A percentile compares a stretch with the other conserved stretches of the same genome.
phyloP scores from a whole-genome alignment of 2,329 filamentous ascomycete species.

The Akanthomyces uredinophilus region DNA sequence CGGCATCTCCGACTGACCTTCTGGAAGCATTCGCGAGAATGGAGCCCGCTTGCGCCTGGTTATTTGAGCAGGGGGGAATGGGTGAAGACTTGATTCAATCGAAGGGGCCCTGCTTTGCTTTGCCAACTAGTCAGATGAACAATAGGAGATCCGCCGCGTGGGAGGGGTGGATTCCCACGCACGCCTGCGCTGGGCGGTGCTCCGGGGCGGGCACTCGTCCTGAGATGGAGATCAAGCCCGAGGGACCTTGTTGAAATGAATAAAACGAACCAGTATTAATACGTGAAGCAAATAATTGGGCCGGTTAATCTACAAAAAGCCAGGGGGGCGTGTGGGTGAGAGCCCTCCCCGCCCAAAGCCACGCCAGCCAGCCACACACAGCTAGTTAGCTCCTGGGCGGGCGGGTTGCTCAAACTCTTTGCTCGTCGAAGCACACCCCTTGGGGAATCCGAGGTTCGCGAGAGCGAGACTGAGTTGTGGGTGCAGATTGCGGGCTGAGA shows the following conservation, averaged over 20 bases:
- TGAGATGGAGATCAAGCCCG: constrained; percentile 10
- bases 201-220: background rate
- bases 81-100: background rate
- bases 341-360: background rate
- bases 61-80: background rate
- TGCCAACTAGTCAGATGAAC: constrained; percentile 2
- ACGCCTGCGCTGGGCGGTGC: background rate
- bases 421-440: background rate
- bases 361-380: constrained; percentile 9
- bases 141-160: background rate
- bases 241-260: background rate
- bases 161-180: background rate
- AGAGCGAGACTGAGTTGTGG: background rate
- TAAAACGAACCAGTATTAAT: background rate
- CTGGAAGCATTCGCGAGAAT: constrained; percentile 1
- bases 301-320: background rate
- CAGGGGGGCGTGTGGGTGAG: background rate
- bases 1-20: constrained; percentile 7
- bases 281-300: constrained; percentile 2
- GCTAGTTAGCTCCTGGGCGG: background rate
- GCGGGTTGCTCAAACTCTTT: background rate
- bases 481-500: background rate
- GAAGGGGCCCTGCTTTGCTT: background rate
- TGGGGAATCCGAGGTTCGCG: background rate
- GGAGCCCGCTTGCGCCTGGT: background rate